Evolutionary conservation across 176 grass and related monocot species (phyloP).

Genomic region (Paspalum vaginatum): DNA sequence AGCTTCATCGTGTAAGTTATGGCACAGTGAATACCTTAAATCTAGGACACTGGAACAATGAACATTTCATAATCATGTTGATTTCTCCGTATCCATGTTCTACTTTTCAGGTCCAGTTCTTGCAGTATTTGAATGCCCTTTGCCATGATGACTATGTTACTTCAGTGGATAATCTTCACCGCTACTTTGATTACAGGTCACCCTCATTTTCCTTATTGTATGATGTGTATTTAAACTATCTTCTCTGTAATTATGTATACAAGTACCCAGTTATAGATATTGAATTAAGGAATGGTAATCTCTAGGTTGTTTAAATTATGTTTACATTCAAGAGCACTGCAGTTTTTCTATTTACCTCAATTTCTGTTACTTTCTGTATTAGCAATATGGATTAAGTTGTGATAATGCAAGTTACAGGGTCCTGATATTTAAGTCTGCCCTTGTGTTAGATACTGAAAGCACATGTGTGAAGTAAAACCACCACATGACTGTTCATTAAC

Average conservation of each 20-base stretch:
- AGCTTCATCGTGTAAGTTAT: slow-evolving; percentile 92
- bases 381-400: slow-evolving; percentile 17
- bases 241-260: slow-evolving; percentile 16
- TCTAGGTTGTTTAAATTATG: slow-evolving; percentile 13
- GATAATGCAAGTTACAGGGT: background rate
- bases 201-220: slow-evolving; percentile 19
- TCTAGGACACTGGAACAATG: slow-evolving; percentile 14
- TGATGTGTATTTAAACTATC: slow-evolving; percentile 6
- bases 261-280: background rate
- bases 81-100: slow-evolving; percentile 34
- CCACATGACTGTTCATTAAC: background rate
- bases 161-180: slow-evolving; percentile 84
- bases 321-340: slow-evolving; percentile 6
- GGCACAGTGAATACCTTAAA: slow-evolving; percentile 21
- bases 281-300: slow-evolving; percentile 6
- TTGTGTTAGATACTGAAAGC: slow-evolving; percentile 16
- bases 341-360: background rate
- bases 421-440: background rate
- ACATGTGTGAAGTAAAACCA: slow-evolving; percentile 5
- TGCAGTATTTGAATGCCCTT: slow-evolving; percentile 93
- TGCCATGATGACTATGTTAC: slow-evolving; percentile 83
- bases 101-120: slow-evolving; percentile 72
- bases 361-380: slow-evolving; percentile 6
- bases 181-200: slow-evolving; percentile 97
- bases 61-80: slow-evolving; percentile 8